A percentile compares a stretch with the other conserved stretches of the same genome.
Conservation (phyloP, 768 basidiomycete genomes). For the Boletus fagicola region DNA sequence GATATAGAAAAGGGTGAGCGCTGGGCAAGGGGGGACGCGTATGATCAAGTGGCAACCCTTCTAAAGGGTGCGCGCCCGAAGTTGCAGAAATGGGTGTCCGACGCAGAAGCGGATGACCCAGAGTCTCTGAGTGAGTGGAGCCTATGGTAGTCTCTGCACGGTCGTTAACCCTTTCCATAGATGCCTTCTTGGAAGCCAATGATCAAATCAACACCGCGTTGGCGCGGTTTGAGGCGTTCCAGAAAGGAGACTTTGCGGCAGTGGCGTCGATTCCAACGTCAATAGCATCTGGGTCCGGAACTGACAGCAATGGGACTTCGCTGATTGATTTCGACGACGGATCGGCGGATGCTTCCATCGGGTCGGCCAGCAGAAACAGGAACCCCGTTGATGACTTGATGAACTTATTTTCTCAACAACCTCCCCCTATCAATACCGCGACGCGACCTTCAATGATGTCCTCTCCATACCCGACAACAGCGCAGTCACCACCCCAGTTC, state of each 20-base stretch:
- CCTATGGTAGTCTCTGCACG: neutral
- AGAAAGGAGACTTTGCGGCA: slow-evolving; percentile 82
- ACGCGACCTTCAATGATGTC: slow-evolving; percentile 25
- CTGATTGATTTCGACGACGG: slow-evolving; percentile 79
- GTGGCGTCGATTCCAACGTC: slow-evolving; percentile 68
- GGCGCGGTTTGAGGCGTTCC: slow-evolving; percentile 88
- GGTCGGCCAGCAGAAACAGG: slow-evolving; percentile 17
- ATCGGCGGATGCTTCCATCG: slow-evolving; percentile 13
- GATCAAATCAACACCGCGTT: slow-evolving; percentile 96
- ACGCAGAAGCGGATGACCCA: slow-evolving; percentile 85
- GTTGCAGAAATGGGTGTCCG: slow-evolving; percentile 97
- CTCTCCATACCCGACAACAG: slow-evolving; percentile 15
- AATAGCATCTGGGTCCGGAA: slow-evolving; percentile 36
- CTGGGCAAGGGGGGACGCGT: slow-evolving; percentile 87
- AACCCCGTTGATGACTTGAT: slow-evolving; percentile 56
- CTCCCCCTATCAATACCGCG: slow-evolving; percentile 26
- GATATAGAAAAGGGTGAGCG: slow-evolving; percentile 67
- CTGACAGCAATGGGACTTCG: slow-evolving; percentile 38
- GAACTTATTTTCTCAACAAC: slow-evolving; percentile 48
- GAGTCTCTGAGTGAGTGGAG: slow-evolving; percentile 75
- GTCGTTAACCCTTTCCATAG: slow-evolving; percentile 38
- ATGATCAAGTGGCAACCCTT: slow-evolving; percentile 91
- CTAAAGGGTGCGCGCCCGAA: slow-evolving; percentile 83
- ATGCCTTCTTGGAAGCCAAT: slow-evolving; percentile 93
- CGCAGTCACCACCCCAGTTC: slow-evolving; percentile 27